Base-by-base conservation (phyloP, 1,284 basidiomycete genomes). In the Ceratobasidium sp. region DNA sequence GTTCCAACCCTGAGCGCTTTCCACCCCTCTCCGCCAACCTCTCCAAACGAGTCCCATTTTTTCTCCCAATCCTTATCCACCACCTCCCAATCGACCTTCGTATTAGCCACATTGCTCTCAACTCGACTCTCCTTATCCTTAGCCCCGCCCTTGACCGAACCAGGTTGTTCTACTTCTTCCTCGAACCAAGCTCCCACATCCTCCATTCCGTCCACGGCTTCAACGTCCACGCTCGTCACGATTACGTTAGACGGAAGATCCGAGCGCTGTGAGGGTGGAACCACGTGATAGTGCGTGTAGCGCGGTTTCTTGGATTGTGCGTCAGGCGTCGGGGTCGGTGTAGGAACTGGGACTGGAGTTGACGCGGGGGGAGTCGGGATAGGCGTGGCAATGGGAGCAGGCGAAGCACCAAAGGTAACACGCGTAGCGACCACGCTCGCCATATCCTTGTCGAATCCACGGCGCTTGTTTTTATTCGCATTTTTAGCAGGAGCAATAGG, bases 191-290 rank as follows among this genome's bases (percentile, higher is more conserved):
- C 44, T 54, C 66, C 77, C 54, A 76, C 27, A 57, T 78, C 76
- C 69, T 82, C 82, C 76, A 72, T 59, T 31, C 67, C 54, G 48
- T 72, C 67, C 3, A 85, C 87, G 45, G 84, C 86, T 79, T 91
- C 90, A 11, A 91, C 89, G 78, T 91, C 90, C 3, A 91, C 84
- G 76, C 86, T 89, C 6, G 90, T 91, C 41, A 92, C 89, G 76
- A 92, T 88, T 80, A 92, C 83, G 74, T 90, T 89, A 7, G 83
- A 78, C 4, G 90, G 89, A n/a, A 91, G 78, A 29, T 84, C 85
- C 76, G 87, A 85, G 75, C 86, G 85, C 80, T 90, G 87, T 0
- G 89, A 93, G 0, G 92, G 92, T 0, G 92, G 89, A 48, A 92
- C 79, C 8, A 93, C 81, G 0, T 84, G 85, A 15, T 73, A 54